Base-by-base conservation (phyloP, 139 green algal genomes). In the Coccomyxa sp. region DNA sequence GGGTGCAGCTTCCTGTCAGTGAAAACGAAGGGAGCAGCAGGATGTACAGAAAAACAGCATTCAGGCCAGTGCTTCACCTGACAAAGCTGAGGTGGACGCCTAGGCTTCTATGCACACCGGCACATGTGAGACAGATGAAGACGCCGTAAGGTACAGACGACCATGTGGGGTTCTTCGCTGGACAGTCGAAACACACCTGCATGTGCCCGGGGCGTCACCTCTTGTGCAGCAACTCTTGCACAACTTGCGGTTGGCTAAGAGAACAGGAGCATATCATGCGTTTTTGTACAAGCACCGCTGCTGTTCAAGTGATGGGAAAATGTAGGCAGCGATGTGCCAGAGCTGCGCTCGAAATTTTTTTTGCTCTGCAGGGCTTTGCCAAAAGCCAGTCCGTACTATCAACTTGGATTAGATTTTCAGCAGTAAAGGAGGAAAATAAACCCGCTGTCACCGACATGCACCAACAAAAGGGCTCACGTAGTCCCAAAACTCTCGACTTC, bases 81-180 rank as follows among this genome's bases (percentile, higher is more conserved):
- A 99, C 97, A 79, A 98, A 98, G 82, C 89, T 95, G 28, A 99
- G 88, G 87, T 99, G 97, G 81, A 99, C 96, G 59, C 97, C 97
- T 32, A 99, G 87, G 76, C 87, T 93, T 3, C 97, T 89, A 86
- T 99, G 97, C 30, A 98, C 90, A 28, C 97, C 96, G 0, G 94
- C 94, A 86, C 97, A 99, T 32, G 94, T 93, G 0, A 99, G 88
- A 88, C 97, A 99, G 63, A 99, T 96, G 88, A 98, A 98, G 3
- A 98, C 93, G 59, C 96, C 97, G 88, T 98, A 99, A 0, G 95
- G 95, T 10, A 98, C 94, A 0, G 91, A 96, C 0, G 95, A 92
- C 97, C 97, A 99, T 14, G 95, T 98, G 0, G 97, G 97, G 80
- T 98, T 99, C 82, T 96, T 97, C 13, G 91, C 91, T 13, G 95